A percentile compares a stretch with the other conserved stretches of the same genome.
These are phyloP conservation scores for Inga leiocalycina DNA, from an alignment of 306 rosid genomes.

Conservation along the genomic window DNA sequence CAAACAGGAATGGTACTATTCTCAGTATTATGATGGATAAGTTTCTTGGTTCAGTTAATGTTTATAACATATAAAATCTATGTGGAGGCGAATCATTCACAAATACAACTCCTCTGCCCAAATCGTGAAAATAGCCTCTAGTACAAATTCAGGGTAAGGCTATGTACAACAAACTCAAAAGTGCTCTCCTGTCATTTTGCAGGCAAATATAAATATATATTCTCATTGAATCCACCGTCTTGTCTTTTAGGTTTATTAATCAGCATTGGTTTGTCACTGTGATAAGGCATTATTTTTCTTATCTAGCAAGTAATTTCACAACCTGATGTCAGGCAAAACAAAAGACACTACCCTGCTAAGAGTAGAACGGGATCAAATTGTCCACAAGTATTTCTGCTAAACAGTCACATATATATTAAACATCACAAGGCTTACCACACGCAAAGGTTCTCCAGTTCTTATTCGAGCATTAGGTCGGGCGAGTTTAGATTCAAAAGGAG, in stretches of 20 bases:
- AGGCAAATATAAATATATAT: background rate
- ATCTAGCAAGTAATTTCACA: background rate
- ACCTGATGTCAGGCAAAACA: background rate
- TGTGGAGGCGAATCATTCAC: background rate
- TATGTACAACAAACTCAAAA: background rate
- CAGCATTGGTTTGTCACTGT: background rate
- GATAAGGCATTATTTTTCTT: background rate
- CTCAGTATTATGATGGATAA: background rate
- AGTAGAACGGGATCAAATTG: background rate
- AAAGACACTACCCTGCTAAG: background rate
- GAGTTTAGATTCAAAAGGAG: conserved; percentile 47
- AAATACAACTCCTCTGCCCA: background rate
- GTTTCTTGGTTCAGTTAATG: background rate
- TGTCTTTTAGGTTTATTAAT: background rate
- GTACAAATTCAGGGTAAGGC: background rate
- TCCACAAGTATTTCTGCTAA: background rate
- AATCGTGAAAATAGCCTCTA: background rate
- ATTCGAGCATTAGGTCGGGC: conserved; percentile 45
- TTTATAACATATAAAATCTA: background rate
- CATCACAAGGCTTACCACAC: conserved; percentile 37
- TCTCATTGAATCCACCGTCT: background rate
- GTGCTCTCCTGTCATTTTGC: background rate
- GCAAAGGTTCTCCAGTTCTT: conserved; percentile 44
- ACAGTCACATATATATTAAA: background rate
- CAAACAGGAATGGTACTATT: background rate